Percentiles rank a stretch among this genome's conserved stretches.
Conservation (phyloP, 208 protist genomes). For the Novymonas esmeraldas region DNA sequence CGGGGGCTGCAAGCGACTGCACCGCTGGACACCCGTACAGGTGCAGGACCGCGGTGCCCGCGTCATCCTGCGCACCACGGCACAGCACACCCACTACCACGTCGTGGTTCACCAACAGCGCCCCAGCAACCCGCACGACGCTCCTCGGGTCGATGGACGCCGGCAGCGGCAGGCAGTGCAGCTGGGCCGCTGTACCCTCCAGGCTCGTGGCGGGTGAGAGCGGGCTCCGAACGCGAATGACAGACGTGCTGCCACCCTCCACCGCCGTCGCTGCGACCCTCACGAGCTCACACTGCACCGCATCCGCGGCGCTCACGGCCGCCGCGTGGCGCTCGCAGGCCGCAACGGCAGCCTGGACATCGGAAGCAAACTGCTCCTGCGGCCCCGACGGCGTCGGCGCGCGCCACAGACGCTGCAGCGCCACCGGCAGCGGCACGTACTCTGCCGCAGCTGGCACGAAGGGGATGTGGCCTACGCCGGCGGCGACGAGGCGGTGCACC, state of each 20-base stretch:
- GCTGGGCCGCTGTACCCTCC: not conserved
- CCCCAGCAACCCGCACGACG: constrained; percentile 27
- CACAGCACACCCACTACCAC: constrained; percentile 47
- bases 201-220: constrained; percentile 8
- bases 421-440: constrained; percentile 23
- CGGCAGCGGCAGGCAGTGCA: constrained; percentile 9
- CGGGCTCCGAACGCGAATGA: constrained; percentile 22
- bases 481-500: constrained; percentile 33
- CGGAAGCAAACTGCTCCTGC: not conserved
- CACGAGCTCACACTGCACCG: constrained; percentile 28
- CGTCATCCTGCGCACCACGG: not conserved
- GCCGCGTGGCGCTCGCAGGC: constrained; percentile 9
- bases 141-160: not conserved
- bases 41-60: constrained; percentile 24
- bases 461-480: constrained; percentile 37
- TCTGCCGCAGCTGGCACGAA: constrained; percentile 24
- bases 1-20: constrained; percentile 19
- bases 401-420: constrained; percentile 22
- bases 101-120: constrained; percentile 55
- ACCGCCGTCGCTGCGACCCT: not conserved
- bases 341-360: constrained; percentile 7
- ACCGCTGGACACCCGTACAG: constrained; percentile 65
- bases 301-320: not conserved
- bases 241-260: too few relatives aligned
- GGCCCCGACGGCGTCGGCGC: not conserved